Evolutionary conservation across 202 grass and related monocot species (phyloP).

Genomic region (Elaeis oleifera): DNA sequence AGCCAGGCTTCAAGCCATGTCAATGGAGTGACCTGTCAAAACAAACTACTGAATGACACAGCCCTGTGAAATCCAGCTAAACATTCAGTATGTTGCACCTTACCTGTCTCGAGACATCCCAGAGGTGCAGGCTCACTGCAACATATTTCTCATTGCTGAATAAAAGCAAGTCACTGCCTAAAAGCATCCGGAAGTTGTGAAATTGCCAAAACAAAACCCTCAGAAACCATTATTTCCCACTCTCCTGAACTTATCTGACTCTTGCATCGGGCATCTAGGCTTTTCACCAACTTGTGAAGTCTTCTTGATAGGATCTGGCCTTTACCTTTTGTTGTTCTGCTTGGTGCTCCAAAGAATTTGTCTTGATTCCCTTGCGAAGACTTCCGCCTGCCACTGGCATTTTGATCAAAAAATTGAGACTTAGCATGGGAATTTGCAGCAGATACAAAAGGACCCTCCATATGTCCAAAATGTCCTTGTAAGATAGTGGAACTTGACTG

Average conservation of each 20-base stretch:
- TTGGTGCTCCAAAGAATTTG: conserved; percentile 40
- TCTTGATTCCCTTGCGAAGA: conserved; percentile 39
- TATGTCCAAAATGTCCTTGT: conserved; percentile 43
- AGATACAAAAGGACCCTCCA: conserved; percentile 45
- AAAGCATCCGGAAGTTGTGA: conserved; percentile 93
- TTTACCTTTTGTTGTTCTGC: conserved; percentile 46
- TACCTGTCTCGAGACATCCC: conserved; percentile 95
- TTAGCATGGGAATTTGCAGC: conserved; percentile 32
- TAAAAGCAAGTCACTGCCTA: conserved; percentile 92
- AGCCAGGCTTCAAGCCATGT: conserved; percentile 98
- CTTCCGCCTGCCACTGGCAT: conserved; percentile 40
- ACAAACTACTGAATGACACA: conserved; percentile 1
- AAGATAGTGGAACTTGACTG: conserved; percentile 57
- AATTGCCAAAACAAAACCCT: conserved; percentile 95
- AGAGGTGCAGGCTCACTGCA: conserved; percentile 92
- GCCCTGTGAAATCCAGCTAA: conserved; percentile 12
- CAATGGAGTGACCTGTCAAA: conserved; percentile 77
- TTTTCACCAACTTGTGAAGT: conserved; percentile 58
- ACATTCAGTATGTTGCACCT: background rate
- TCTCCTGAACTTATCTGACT: conserved; percentile 77
- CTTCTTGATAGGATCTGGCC: conserved; percentile 47
- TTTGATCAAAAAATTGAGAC: conserved; percentile 41
- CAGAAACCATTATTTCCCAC: conserved; percentile 77
- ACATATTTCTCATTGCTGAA: conserved; percentile 97
- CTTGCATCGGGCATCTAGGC: conserved; percentile 54